phyloP scores from a whole-genome alignment of 768 basidiomycete species.

The Wakefieldia striispora region DNA sequence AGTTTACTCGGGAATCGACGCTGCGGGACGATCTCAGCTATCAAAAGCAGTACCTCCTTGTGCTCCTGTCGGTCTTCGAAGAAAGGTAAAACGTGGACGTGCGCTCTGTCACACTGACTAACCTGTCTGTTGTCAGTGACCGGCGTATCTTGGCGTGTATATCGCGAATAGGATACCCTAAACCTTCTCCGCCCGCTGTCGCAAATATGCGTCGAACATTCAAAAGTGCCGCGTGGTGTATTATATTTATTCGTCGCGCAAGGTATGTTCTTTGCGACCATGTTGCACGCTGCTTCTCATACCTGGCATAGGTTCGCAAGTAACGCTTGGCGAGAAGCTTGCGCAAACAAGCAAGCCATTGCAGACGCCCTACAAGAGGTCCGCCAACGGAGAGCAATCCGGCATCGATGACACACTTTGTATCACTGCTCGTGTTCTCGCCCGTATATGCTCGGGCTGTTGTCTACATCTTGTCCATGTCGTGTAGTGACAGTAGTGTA shows the following conservation, averaged over 20 bases:
- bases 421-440: background rate
- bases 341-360: constrained; percentile 58
- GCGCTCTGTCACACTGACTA: background rate
- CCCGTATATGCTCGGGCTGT: constrained; percentile 4
- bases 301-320: constrained; percentile 50
- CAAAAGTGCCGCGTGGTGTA: constrained; percentile 52
- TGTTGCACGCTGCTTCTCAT: constrained; percentile 6
- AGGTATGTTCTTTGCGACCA: constrained; percentile 44
- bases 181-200: constrained; percentile 41
- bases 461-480: constrained; percentile 18
- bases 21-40: constrained; percentile 75
- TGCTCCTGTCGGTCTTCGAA: constrained; percentile 69
- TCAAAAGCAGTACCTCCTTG: constrained; percentile 86
- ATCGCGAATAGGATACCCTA: constrained; percentile 65
- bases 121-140: constrained; percentile 43
- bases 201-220: constrained; percentile 47
- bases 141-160: constrained; percentile 72
- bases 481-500: constrained; percentile 18
- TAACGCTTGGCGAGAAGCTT: constrained; percentile 61
- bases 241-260: constrained; percentile 63
- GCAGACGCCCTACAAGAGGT: constrained; percentile 70
- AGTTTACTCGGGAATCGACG: constrained; percentile 80
- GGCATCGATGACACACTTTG: constrained; percentile 8
- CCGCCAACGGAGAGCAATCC: constrained; percentile 45
- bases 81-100: constrained; percentile 49